Evolutionary conservation across 306 rosid genomes (phyloP).

Genomic region (Bauhinia variegata): DNA sequence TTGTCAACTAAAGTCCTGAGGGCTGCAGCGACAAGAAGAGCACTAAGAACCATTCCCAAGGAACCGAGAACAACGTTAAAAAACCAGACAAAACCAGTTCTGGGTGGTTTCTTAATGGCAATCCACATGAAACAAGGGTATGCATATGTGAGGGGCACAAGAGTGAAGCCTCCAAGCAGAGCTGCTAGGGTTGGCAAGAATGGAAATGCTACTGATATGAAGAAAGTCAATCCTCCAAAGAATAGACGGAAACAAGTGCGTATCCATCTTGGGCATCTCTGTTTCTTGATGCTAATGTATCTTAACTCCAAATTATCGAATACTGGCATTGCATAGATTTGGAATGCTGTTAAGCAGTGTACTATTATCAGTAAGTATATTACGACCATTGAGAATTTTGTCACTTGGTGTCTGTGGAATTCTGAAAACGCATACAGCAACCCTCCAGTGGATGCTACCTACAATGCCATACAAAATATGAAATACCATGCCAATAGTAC

Average conservation of each 20-base stretch:
- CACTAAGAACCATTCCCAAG: constrained; percentile 55
- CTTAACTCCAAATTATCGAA: constrained; percentile 64
- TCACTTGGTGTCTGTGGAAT: constrained; percentile 39
- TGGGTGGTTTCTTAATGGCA: constrained; percentile 56
- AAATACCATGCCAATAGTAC: too few relatives aligned
- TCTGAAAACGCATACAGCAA: constrained; percentile 45
- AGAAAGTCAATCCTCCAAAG: constrained; percentile 60
- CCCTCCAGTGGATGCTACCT: constrained; percentile 47
- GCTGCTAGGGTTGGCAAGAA: constrained; percentile 57
- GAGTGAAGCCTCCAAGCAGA: constrained; percentile 55
- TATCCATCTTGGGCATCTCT: constrained; percentile 41
- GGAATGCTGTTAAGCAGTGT: constrained; percentile 58
- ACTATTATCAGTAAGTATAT: constrained; percentile 45
- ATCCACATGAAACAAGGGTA: constrained; percentile 90
- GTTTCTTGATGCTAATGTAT: constrained; percentile 50
- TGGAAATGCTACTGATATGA: constrained; percentile 59
- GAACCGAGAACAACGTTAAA: constrained; percentile 54
- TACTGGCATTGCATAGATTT: constrained; percentile 60
- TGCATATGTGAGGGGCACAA: constrained; percentile 60
- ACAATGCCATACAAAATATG: background rate
- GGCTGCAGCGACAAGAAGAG: constrained; percentile 53
- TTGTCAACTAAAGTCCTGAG: constrained; percentile 40
- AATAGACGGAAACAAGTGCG: constrained; percentile 44
- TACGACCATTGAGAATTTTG: constrained; percentile 48
- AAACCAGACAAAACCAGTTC: constrained; percentile 39